A percentile compares a stretch with the other conserved stretches of the same genome.
Conservation (phyloP, 2,329 filamentous ascomycete species). For the Epichloe bromicola region DNA sequence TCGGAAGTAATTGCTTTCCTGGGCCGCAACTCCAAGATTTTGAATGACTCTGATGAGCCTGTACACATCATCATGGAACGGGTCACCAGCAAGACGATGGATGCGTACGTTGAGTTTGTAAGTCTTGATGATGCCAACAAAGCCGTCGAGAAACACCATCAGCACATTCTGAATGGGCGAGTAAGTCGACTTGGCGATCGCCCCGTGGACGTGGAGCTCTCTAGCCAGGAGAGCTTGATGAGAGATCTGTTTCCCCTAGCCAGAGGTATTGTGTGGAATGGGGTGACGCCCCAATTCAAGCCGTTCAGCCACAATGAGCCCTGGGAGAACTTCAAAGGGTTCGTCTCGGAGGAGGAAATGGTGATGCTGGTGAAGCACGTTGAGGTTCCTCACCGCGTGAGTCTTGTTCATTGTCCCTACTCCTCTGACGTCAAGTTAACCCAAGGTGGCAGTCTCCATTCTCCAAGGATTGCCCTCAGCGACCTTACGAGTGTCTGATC, state of each 20-base stretch:
- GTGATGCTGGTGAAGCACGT: constrained; percentile 51
- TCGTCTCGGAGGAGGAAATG: constrained; percentile 50
- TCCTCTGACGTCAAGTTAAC: background rate
- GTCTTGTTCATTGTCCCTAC: constrained; percentile 15
- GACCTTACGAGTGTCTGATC: constrained; percentile 52
- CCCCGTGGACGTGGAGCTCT: constrained; percentile 42
- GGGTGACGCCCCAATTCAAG: constrained; percentile 28
- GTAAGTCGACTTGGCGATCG: constrained; percentile 42
- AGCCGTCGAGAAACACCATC: constrained; percentile 35
- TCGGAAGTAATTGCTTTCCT: constrained; percentile 45
- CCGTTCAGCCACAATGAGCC: constrained; percentile 23
- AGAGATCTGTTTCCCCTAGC: constrained; percentile 46
- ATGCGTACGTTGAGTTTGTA: constrained; percentile 46
- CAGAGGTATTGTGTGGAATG: constrained; percentile 42
- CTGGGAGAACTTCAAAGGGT: constrained; percentile 44
- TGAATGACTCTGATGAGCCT: constrained; percentile 40
- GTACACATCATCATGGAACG: constrained; percentile 54
- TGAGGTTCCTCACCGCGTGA: constrained; percentile 47
- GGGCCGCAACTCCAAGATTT: constrained; percentile 41
- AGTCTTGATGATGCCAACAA: constrained; percentile 38
- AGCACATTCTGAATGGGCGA: constrained; percentile 25
- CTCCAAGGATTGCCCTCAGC: constrained; percentile 47
- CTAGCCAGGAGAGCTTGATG: constrained; percentile 45
- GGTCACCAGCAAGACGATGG: constrained; percentile 48
- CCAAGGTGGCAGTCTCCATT: constrained; percentile 38